Evolutionary conservation across 768 basidiomycete species (phyloP), one percentile per base, ranked within the genome.

Genomic region (Tephrocybe rancida): DNA sequence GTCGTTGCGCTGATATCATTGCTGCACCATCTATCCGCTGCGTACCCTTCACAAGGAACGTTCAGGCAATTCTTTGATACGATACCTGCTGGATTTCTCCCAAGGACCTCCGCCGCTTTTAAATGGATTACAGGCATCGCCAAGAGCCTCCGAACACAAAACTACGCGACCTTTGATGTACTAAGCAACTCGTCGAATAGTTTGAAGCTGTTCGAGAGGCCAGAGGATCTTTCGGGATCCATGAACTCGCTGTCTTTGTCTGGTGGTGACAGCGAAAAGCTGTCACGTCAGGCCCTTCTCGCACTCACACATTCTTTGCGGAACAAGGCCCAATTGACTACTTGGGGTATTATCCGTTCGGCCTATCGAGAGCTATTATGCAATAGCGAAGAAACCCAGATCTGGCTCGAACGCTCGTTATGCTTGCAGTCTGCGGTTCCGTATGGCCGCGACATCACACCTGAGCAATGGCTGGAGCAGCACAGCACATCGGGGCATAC

Each of bases 41-140:
- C 72, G 4, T 88, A 86, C 66, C 90, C 90, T 3, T 88, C 87
- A 1, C 89, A 90, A 62, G 69, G 70, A 48, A 58, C 75, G 8
- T 90, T 81, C 66, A 67, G 73, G 34, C 78, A 81, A 54, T 74
- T 77, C 44, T 63, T 77, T 1, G 64, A 66, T 24, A 66, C 73
- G 8, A 67, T 84, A 16, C 77, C 79, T 14, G 61, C 66, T 21
- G 59, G 64, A 4, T 65, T 81, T 29, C 64, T 85, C 1, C 70
- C 74, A 13, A 62, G 61, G 41, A 51, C 64, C 3, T 75, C 74
- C 1, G 62, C 66, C 3, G 68, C 70, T 0, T 64, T 71, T 16
- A 50, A 43, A 14, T 92, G 89, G 89, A 70, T 90, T 16, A 65
- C 62, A 6, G 64, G 72, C 0, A 48, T 92, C 13, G 75, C 86